Conservation (phyloP, 257 asterid species). For the Penstemon davidsonii region DNA sequence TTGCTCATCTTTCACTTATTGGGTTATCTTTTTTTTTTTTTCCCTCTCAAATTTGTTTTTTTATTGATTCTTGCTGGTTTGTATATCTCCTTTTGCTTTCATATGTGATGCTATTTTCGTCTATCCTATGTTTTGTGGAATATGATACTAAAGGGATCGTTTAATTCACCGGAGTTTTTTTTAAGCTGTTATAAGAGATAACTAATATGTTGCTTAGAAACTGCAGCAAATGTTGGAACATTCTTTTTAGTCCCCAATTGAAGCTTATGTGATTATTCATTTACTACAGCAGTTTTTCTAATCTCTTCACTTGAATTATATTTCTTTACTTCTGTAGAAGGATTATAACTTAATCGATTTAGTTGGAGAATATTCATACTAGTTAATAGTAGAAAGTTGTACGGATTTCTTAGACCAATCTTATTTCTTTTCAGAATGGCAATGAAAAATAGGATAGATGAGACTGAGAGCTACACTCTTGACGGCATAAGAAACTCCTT, state of each 20-base stretch:
- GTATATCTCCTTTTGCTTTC: too few species aligned
- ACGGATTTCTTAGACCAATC: slow-evolving; percentile 12
- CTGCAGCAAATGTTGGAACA: not conserved
- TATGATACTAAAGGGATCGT: too few species aligned
- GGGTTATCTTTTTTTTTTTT: not conserved
- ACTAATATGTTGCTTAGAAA: not conserved
- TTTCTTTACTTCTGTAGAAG: not conserved
- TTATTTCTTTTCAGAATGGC: slow-evolving; percentile 43
- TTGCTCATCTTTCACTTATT: not conserved
- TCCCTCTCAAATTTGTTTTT: not conserved
- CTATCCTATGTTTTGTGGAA: too few species aligned
- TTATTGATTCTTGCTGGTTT: not conserved
- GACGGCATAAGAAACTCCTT: slow-evolving; percentile 84
- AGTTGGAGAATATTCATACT: not conserved
- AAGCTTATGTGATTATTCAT: not conserved
- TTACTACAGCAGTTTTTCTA: not conserved
- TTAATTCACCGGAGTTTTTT: not conserved
- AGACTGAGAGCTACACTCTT: slow-evolving; percentile 72
- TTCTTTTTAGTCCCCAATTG: slow-evolving; percentile 10
- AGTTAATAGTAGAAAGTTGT: not conserved
- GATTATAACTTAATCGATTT: not conserved
- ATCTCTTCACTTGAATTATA: not conserved
- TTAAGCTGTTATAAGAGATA: not conserved
- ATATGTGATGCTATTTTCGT: too few species aligned
- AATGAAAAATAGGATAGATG: slow-evolving; percentile 66